phyloP scores from a whole-genome alignment of 768 basidiomycete genomes.

The Terana coerulea region DNA sequence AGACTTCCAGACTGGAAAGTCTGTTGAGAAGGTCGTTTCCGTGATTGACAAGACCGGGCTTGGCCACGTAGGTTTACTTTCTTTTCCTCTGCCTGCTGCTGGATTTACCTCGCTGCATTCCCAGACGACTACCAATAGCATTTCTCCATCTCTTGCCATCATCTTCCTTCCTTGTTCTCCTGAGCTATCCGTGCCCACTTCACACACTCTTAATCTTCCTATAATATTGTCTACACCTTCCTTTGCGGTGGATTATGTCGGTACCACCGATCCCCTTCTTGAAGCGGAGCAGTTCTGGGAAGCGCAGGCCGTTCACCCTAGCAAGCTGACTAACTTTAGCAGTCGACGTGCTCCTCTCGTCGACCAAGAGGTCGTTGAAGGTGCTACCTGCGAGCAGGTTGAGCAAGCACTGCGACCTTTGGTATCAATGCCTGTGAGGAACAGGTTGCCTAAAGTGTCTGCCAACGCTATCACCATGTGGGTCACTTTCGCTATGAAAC shows the following conservation, averaged over 20 bases:
- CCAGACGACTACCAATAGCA: constrained; percentile 33
- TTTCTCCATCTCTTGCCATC: constrained; percentile 60
- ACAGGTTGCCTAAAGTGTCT: constrained; percentile 42
- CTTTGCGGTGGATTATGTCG: constrained; percentile 18
- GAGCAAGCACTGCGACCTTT: constrained; percentile 45
- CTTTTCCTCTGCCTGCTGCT: constrained; percentile 26
- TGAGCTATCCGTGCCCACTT: constrained; percentile 28
- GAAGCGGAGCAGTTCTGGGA: constrained; percentile 32
- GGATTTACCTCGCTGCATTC: constrained; percentile 41
- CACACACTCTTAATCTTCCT: constrained; percentile 56
- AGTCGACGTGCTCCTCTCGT: constrained; percentile 34
- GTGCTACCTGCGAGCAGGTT: constrained; percentile 38
- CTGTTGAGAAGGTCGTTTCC: constrained; percentile 31
- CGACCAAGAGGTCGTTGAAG: constrained; percentile 42
- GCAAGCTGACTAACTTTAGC: constrained; percentile 18
- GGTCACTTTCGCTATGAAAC: constrained; percentile 22
- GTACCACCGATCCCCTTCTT: constrained; percentile 22
- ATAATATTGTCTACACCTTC: constrained; percentile 35
- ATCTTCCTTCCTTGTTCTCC: constrained; percentile 57
- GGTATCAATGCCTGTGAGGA: constrained; percentile 32
- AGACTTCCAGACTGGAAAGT: constrained; percentile 23
- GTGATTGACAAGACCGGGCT: constrained; percentile 37
- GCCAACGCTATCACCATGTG: constrained; percentile 65
- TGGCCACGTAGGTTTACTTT: constrained; percentile 33
- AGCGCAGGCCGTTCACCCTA: constrained; percentile 21